These are phyloP conservation scores for Paxillus involutus DNA, from an alignment of 768 basidiomycete genomes.

Conservation along the genomic window DNA sequence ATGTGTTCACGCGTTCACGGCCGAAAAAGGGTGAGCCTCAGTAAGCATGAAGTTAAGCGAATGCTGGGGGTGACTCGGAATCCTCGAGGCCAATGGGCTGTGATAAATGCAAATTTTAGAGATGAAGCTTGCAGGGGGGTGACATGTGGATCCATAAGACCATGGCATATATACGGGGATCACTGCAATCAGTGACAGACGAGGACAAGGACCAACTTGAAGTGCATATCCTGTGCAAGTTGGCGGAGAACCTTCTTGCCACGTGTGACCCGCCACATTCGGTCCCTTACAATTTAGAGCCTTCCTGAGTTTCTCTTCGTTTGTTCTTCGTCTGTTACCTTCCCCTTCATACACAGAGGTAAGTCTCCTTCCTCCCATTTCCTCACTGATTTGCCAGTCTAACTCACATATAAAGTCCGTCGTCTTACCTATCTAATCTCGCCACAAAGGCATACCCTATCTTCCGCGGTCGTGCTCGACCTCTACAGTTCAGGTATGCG, in stretches of 20 bases:
- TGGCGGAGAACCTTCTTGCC: background rate
- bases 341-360: slow-evolving; percentile 3
- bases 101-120: background rate
- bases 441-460: slow-evolving; percentile 5
- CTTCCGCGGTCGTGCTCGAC: slow-evolving; percentile 10
- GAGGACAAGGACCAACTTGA: background rate
- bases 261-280: slow-evolving; percentile 17
- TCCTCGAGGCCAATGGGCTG: slow-evolving; percentile 24
- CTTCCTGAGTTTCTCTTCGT: slow-evolving; percentile 10
- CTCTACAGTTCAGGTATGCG: slow-evolving; percentile 5
- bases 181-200: too few relatives aligned
- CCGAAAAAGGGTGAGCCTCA: slow-evolving; percentile 4
- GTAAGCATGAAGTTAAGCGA: background rate
- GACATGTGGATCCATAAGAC: slow-evolving; percentile 25
- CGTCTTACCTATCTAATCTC: background rate
- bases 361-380: background rate
- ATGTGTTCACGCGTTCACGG: slow-evolving; percentile 2
- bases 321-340: slow-evolving; percentile 6
- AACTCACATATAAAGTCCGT: background rate
- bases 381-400: background rate
- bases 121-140: background rate
- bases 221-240: background rate
- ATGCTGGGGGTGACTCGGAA: slow-evolving; percentile 3
- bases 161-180: slow-evolving; percentile 12
- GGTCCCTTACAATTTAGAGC: slow-evolving; percentile 10